phyloP scores from a whole-genome alignment of 2,329 filamentous ascomycete species.

The Meredithiella fracta region DNA sequence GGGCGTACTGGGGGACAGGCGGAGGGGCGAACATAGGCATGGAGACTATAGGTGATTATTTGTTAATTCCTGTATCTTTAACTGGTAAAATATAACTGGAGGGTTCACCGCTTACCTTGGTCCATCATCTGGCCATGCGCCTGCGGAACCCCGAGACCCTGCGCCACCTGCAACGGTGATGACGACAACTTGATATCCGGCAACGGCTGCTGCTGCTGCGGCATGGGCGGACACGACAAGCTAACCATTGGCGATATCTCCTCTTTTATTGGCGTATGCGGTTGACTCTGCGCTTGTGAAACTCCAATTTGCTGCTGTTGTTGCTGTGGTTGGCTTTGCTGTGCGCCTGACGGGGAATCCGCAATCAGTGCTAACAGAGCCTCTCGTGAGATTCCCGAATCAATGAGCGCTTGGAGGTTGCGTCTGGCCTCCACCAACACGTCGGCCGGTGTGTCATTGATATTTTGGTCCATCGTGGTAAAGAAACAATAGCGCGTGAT shows the following conservation, averaged over 20 bases:
- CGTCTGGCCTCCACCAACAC: conserved; percentile 29
- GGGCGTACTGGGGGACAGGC: conserved; percentile 22
- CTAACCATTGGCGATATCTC: conserved; percentile 15
- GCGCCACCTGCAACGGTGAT: conserved; percentile 20
- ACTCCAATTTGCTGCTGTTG: conserved; percentile 11
- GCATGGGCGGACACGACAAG: conserved; percentile 10
- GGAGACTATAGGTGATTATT: conserved; percentile 11
- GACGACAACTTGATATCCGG: conserved; percentile 20
- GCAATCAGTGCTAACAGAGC: conserved; percentile 19
- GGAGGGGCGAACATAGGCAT: conserved; percentile 21
- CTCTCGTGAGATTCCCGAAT: conserved; percentile 29
- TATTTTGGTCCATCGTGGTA: conserved; percentile 10
- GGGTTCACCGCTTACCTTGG: conserved; percentile 6
- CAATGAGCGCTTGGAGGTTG: conserved; percentile 30
- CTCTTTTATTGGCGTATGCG: conserved; percentile 9
- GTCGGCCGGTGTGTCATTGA: conserved; percentile 25
- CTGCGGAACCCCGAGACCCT: not conserved
- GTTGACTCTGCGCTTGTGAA: conserved; percentile 14
- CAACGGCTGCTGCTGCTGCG: conserved; percentile 13
- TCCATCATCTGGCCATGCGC: conserved; percentile 7
- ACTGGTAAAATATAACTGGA: too few species aligned
- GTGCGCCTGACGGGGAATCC: conserved; percentile 7
- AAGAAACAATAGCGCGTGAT: not conserved
- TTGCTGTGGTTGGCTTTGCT: not conserved
- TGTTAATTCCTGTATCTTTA: too few species aligned